Base-by-base conservation (phyloP, 345 rosid genomes). In the Lepidium aucheri region DNA sequence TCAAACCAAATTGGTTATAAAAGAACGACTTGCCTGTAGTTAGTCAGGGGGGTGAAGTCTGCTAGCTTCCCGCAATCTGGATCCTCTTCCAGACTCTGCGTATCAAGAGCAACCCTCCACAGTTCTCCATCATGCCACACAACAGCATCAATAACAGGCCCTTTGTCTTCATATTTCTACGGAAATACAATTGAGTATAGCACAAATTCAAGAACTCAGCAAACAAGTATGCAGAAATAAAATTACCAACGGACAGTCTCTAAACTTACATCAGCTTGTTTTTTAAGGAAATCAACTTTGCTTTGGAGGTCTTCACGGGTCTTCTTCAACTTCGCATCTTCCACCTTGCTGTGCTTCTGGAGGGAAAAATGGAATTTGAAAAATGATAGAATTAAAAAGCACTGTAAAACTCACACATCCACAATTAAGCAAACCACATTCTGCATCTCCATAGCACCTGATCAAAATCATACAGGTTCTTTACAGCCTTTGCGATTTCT, bases 51-150 rank as follows among this genome's bases (percentile, higher is more conserved):
- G 52, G 70, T 36, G 58, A 88, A 94, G 70, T 81, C 82, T 67
- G 95, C 86, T 38, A 94, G 91, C 76, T 81, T 88, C 72, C 99
- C 97, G 65, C 82, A 62, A 53, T 84, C 84, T 69, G 86, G 78
- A 76, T 82, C 87, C 75, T 88, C 86, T 81, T 85, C 97, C 47
- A 94, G 84, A 73, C 80, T 88, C 67, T 85, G 99, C 6, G 96
- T 90, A 72, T 94, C 99, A 73, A 94, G 88, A 53, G 97, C 97
- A 74, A 69, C 96, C 81, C 97, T 85, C 97, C 99, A 94, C 36
- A 84, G 76, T 70, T 88, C 93, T 47, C 96, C 99, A 69, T 94
- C 97, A 76, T 94, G 82, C 99, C 99, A 94, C 38, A 87, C 96
- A 74, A 88, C 91, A 79, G 96, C 95, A 67, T 94, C 99, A 65